phyloP scores from a whole-genome alignment of 106 monocot species.

The Dendrobium officinale region DNA sequence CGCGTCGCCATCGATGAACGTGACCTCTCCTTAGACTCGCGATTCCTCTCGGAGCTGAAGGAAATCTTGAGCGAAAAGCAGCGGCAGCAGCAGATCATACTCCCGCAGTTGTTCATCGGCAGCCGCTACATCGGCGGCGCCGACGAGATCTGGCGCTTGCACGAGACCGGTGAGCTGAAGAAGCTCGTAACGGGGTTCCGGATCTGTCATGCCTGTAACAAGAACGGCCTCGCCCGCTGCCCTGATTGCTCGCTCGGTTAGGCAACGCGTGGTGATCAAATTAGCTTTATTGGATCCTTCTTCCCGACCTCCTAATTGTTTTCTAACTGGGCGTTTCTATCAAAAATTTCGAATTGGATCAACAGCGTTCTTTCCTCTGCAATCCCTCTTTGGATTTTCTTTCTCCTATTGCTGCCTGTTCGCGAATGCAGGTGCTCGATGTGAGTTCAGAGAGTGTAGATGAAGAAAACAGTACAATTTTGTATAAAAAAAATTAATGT shows the following conservation, averaged over 20 bases:
- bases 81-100: background rate
- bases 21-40: constrained; percentile 5
- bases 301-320: no score
- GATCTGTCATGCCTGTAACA: constrained; percentile 5
- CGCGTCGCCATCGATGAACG: constrained; percentile 13
- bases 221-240: constrained; percentile 12
- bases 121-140: constrained; percentile 4
- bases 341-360: no score
- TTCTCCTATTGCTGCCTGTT: no score
- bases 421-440: no score
- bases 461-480: no score
- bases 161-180: constrained; percentile 14
- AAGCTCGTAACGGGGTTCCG: constrained; percentile 7
- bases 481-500: no score
- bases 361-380: no score
- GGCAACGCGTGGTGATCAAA: no score
- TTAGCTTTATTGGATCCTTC: no score
- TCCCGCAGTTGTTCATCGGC: constrained; percentile 8
- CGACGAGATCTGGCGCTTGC: constrained; percentile 11
- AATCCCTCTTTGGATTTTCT: no score
- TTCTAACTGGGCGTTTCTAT: no score
- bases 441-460: no score
- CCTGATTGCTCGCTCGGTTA: background rate
- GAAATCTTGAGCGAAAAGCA: background rate
- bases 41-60: constrained; percentile 8